Base-by-base conservation (phyloP, 257 asterid species). In the Penstemon eatonii region DNA sequence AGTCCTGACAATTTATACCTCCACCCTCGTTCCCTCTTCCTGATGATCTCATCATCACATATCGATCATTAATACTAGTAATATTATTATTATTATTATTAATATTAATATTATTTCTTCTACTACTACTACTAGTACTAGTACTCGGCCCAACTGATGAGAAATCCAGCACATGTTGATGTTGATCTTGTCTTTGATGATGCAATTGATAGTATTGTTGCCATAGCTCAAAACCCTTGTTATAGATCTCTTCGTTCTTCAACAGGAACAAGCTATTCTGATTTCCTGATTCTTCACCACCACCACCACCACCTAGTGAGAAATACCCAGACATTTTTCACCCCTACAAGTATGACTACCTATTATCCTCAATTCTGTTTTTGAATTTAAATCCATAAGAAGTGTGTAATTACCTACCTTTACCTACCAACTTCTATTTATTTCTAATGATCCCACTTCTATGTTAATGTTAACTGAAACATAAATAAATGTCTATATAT, bases 201-300 rank as follows among this genome's bases (percentile, higher is more conserved):
- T 84, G 89, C 60, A 79, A 33, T 45, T 83, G 91, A 54, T 87
- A 81, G 68, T 79, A 74, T 41, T 83, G 92, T 58, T 85, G 91
- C 90, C 99, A 93, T 88, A 84, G 74, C 73, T 91, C 91, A 10
- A 89, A 94, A 79, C 97, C 93, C 92, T 87, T 85, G 89, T 65
- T 75, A 57, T 82, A 83, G 89, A 86, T 85, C 94, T 85, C 97
- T 41, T 86, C 88, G 85, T 63, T 25, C 33, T 25, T 25, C 33
- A 25, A 25, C 33, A 25, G 33, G 33, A 25, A 25, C 33, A 25
- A 25, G 33, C 33, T 87, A 61, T 25, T 25, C 33, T 25, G 3
- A 25, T 25, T 25, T 25, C 2, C 3, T 1, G 2, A 1, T 25
- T 25, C 2, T 25, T 25, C 33, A 1, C 2, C 33, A 25, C 44